A percentile compares a stretch with the other conserved stretches of the same genome.
Conservation (phyloP, 73 alveolate species). For the Tetrahymena elliotti region DNA sequence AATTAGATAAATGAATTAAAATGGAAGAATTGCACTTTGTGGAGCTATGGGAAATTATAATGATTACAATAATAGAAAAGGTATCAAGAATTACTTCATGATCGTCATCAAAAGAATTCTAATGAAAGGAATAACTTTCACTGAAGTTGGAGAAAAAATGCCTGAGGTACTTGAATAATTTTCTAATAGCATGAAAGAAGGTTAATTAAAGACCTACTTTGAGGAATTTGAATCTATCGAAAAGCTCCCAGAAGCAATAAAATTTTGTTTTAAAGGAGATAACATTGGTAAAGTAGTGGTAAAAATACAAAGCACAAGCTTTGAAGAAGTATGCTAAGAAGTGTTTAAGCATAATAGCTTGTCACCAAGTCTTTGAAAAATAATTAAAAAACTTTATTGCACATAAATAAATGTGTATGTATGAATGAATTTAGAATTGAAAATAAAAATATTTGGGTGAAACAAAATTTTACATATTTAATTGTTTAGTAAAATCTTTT, state of each 20-base stretch:
- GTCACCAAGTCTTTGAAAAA: neutral
- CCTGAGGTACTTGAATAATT: conserved; percentile 10
- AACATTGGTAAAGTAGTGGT: conserved; percentile 6
- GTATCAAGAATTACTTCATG: neutral
- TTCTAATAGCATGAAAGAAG: neutral
- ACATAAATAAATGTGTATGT: too few species aligned
- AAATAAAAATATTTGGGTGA: too few species aligned
- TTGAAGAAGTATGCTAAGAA: neutral
- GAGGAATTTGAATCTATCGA: neutral
- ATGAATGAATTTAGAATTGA: too few species aligned
- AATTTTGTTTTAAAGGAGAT: neutral
- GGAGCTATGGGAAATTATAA: conserved; percentile 34
- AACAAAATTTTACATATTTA: neutral
- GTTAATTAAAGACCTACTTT: neutral
- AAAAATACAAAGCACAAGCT: neutral
- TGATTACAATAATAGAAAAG: conserved; percentile 5
- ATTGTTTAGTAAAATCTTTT: neutral
- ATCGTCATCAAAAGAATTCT: neutral
- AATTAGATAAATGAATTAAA: conserved; percentile 3
- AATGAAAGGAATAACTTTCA: conserved; percentile 19
- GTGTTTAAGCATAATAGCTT: neutral
- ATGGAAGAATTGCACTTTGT: conserved; percentile 28
- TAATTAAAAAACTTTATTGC: neutral
- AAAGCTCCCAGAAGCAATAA: neutral
- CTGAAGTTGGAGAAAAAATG: conserved; percentile 5